Evolutionary conservation across 1,284 basidiomycete species (phyloP).

Genomic region (Ceratobasidium sp.): DNA sequence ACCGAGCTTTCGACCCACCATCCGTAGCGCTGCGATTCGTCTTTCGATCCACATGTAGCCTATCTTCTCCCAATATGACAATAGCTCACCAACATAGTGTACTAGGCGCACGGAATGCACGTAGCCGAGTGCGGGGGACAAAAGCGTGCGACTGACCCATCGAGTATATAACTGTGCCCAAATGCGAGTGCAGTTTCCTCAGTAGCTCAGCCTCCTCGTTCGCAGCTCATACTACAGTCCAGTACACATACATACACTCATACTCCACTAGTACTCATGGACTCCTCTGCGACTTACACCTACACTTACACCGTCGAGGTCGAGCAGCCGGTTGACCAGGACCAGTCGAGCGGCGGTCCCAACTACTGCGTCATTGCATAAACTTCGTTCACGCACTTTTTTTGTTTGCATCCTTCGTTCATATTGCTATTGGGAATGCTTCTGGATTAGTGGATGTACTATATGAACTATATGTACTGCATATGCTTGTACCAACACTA

Average conservation of each 20-base stretch:
- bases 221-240: not conserved
- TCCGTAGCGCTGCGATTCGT: too few species aligned
- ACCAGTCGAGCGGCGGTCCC: not conserved
- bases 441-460: not conserved
- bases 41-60: too few species aligned
- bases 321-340: slow-evolving; percentile 27
- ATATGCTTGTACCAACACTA: not conserved
- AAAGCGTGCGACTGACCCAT: not conserved
- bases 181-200: not conserved
- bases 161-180: not conserved
- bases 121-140: not conserved
- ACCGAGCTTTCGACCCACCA: too few species aligned
- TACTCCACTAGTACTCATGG: slow-evolving; percentile 5
- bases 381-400: not conserved
- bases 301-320: slow-evolving; percentile 23
- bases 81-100: not conserved
- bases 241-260: not conserved
- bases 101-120: not conserved
- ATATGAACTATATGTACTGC: not conserved
- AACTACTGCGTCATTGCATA: slow-evolving; percentile 32
- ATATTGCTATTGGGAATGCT: not conserved
- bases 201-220: not conserved
- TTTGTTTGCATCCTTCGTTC: not conserved
- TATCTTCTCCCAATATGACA: not conserved
- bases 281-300: slow-evolving; percentile 24